Evolutionary conservation across 805 yeast genomes (phyloP).

Genomic region (Vanderwaltozyma tropicalis): DNA sequence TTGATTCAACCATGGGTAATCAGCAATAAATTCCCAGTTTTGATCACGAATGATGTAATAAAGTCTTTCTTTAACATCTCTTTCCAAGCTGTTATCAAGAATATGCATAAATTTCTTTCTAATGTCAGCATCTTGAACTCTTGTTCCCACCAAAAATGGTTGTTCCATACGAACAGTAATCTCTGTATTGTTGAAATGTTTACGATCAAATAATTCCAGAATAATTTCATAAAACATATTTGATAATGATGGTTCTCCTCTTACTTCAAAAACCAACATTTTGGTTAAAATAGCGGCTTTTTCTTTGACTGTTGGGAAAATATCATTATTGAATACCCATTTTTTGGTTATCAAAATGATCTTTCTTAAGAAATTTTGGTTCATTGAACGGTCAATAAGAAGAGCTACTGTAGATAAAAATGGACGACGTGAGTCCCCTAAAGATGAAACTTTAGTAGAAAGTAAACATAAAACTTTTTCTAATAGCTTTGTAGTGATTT

Average conservation of each 20-base stretch:
- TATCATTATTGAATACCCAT: slow-evolving; percentile 84
- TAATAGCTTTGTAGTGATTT: slow-evolving; percentile 64
- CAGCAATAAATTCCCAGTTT: slow-evolving; percentile 93
- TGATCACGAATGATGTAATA: slow-evolving; percentile 88
- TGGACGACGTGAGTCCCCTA: slow-evolving; percentile 89
- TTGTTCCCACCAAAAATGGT: slow-evolving; percentile 89
- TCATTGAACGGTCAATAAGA: slow-evolving; percentile 78
- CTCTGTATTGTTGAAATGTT: slow-evolving; percentile 69
- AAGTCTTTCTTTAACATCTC: slow-evolving; percentile 65
- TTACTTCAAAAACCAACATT: slow-evolving; percentile 84
- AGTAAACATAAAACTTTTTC: slow-evolving; percentile 70
- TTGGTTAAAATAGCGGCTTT: slow-evolving; percentile 88
- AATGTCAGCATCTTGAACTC: slow-evolving; percentile 63
- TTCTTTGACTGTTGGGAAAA: slow-evolving; percentile 91
- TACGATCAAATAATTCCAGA: slow-evolving; percentile 77
- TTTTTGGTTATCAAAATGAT: slow-evolving; percentile 68
- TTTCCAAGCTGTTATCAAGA: slow-evolving; percentile 66
- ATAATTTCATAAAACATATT: slow-evolving; percentile 77
- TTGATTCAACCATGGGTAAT: slow-evolving; percentile 89
- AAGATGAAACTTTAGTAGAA: slow-evolving; percentile 67
- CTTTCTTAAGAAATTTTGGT: slow-evolving; percentile 59
- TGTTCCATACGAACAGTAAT: slow-evolving; percentile 92
- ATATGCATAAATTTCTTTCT: slow-evolving; percentile 73
- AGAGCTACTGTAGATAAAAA: slow-evolving; percentile 81
- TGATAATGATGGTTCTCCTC: slow-evolving; percentile 73